A percentile compares a stretch with the other conserved stretches of the same genome.
Conservation (phyloP, 176 grass and related monocot species). For the Echinochloa phyllopogon region DNA sequence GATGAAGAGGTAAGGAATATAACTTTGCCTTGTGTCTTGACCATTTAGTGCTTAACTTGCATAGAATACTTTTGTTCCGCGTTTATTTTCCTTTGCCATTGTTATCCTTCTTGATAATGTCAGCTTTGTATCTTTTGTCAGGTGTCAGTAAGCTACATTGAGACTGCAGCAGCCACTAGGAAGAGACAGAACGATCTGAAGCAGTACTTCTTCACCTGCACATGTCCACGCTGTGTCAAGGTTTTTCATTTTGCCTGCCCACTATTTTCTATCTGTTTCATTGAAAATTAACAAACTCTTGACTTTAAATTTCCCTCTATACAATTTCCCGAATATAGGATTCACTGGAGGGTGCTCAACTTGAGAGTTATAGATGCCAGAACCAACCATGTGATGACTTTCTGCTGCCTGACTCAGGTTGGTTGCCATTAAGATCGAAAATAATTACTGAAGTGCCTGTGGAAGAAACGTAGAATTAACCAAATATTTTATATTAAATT, state of each 20-base stretch:
- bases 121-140: slow-evolving; percentile 42
- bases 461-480: not conserved
- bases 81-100: not conserved
- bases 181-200: slow-evolving; percentile 79
- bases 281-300: slow-evolving; percentile 11
- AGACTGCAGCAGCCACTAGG: slow-evolving; percentile 77
- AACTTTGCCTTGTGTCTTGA: slow-evolving; percentile 19
- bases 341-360: slow-evolving; percentile 61
- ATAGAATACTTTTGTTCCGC: slow-evolving; percentile 21
- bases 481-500: slow-evolving; percentile 16
- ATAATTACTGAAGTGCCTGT: not conserved
- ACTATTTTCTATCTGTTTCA: slow-evolving; percentile 25
- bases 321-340: slow-evolving; percentile 47
- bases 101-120: slow-evolving; percentile 33
- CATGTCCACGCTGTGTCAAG: slow-evolving; percentile 72
- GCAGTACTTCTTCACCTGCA: slow-evolving; percentile 90
- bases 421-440: slow-evolving; percentile 23
- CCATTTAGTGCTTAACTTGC: slow-evolving; percentile 27
- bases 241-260: slow-evolving; percentile 48
- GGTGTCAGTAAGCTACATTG: slow-evolving; percentile 96
- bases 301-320: not conserved
- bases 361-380: slow-evolving; percentile 83
- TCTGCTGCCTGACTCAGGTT: slow-evolving; percentile 65
- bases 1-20: slow-evolving; percentile 68
- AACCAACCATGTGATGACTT: slow-evolving; percentile 70